Evolutionary conservation across 257 asterid species (phyloP).

Genomic region (Rehmannia glutinosa): DNA sequence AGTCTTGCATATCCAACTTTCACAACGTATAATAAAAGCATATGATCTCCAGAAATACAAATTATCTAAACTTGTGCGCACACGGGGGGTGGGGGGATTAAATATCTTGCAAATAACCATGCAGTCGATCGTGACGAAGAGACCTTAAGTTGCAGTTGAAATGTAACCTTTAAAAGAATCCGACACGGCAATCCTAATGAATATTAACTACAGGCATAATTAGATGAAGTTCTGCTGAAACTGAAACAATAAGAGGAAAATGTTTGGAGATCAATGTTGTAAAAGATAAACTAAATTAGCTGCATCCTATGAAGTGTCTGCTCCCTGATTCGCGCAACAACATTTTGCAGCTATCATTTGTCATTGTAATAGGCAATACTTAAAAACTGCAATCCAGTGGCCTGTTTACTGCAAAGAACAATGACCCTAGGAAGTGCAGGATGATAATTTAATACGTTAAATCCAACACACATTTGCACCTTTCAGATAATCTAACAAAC

Average conservation of each 20-base stretch:
- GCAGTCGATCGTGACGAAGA: background rate
- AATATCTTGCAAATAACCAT: background rate
- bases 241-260: too few species aligned
- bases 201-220: too few species aligned
- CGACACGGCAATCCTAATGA: too few species aligned
- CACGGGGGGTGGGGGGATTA: too few species aligned
- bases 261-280: too few species aligned
- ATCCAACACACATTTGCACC: background rate
- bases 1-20: too few species aligned
- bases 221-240: too few species aligned
- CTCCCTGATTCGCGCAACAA: background rate
- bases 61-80: background rate
- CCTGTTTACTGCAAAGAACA: background rate
- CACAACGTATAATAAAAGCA: too few species aligned
- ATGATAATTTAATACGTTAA: background rate
- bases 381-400: conserved; percentile 4
- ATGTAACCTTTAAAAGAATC: too few species aligned
- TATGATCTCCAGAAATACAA: background rate
- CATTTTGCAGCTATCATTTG: background rate
- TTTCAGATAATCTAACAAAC: background rate
- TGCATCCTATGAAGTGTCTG: too few species aligned
- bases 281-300: too few species aligned
- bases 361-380: background rate
- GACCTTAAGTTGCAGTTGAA: background rate
- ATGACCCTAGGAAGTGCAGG: too few species aligned